phyloP scores from a whole-genome alignment of 2,329 filamentous ascomycete species.

The Nemania sp. region DNA sequence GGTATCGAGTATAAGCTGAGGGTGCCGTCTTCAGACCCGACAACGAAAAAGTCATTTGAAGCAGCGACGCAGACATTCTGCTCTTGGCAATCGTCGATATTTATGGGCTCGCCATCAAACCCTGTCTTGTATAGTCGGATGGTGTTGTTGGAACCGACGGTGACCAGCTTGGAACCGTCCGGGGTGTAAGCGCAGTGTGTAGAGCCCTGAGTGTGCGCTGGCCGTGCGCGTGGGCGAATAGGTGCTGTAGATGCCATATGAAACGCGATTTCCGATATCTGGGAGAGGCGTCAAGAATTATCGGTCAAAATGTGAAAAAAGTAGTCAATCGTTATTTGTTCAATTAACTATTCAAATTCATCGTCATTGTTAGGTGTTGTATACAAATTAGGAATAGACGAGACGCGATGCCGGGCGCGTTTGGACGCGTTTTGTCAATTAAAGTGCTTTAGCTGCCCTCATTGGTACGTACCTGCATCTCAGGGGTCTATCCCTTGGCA shows the following conservation, averaged over 20 bases:
- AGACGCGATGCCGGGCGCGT: slow-evolving; percentile 35
- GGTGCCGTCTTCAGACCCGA: slow-evolving; percentile 94
- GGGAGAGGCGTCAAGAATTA: background rate
- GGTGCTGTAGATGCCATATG: slow-evolving; percentile 57
- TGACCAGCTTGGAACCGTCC: slow-evolving; percentile 86
- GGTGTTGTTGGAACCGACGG: slow-evolving; percentile 92
- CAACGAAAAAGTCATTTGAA: slow-evolving; percentile 83
- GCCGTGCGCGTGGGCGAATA: slow-evolving; percentile 70
- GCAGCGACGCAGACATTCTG: slow-evolving; percentile 84
- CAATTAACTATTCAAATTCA: slow-evolving; percentile 4
- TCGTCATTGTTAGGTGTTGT: slow-evolving; percentile 11
- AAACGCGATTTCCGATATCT: background rate
- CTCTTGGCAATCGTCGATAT: slow-evolving; percentile 91
- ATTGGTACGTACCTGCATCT: slow-evolving; percentile 9
- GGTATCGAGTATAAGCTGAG: slow-evolving; percentile 91
- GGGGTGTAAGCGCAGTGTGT: slow-evolving; percentile 92
- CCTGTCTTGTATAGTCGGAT: slow-evolving; percentile 93
- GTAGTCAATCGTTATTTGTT: slow-evolving; percentile 14
- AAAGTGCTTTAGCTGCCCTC: slow-evolving; percentile 32
- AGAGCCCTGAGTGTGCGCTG: slow-evolving; percentile 84
- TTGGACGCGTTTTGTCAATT: slow-evolving; percentile 39
- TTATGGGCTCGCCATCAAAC: slow-evolving; percentile 90
- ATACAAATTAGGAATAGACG: slow-evolving; percentile 15
- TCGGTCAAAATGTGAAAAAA: background rate
- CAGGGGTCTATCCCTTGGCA: background rate